Evolutionary conservation across 352 stramenopile genomes (phyloP).

Genomic region (Phytophthora melonis): DNA sequence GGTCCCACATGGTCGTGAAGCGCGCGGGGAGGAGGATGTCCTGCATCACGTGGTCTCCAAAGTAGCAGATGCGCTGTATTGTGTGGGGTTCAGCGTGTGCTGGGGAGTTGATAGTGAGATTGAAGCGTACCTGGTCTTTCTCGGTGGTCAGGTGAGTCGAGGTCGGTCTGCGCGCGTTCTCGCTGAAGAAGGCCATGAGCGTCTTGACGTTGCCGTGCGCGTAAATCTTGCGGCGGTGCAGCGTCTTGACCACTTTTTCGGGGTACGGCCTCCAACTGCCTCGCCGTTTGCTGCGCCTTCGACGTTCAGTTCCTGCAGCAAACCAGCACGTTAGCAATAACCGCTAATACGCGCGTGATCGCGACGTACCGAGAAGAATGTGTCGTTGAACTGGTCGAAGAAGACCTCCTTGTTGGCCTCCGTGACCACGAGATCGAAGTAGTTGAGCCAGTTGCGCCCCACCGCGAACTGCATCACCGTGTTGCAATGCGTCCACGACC

Average conservation of each 20-base stretch:
- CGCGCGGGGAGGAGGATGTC: conserved; percentile 49
- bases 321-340: not conserved
- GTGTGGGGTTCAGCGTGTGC: not conserved
- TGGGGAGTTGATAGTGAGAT: not conserved
- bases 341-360: not conserved
- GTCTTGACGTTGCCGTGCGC: conserved; percentile 53
- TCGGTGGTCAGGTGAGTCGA: conserved; percentile 10
- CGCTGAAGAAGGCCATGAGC: conserved; percentile 45
- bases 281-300: conserved; percentile 2
- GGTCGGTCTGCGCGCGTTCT: conserved; percentile 22
- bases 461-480: conserved; percentile 62
- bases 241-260: conserved; percentile 42
- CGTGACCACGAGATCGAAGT: conserved; percentile 61
- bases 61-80: conserved; percentile 58
- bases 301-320: conserved; percentile 15
- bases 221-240: conserved; percentile 53
- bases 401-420: conserved; percentile 65
- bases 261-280: not conserved
- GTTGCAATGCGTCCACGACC: conserved; percentile 64
- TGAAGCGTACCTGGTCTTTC: conserved; percentile 27
- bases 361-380: conserved; percentile 47
- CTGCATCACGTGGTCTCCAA: conserved; percentile 62
- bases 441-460: conserved; percentile 53
- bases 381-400: conserved; percentile 63
- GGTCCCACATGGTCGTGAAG: conserved; percentile 50